A percentile compares a stretch with the other conserved stretches of the same genome.
These are phyloP conservation scores for Inga oerstediana DNA, from an alignment of 306 rosid species.

Conservation along the genomic window DNA sequence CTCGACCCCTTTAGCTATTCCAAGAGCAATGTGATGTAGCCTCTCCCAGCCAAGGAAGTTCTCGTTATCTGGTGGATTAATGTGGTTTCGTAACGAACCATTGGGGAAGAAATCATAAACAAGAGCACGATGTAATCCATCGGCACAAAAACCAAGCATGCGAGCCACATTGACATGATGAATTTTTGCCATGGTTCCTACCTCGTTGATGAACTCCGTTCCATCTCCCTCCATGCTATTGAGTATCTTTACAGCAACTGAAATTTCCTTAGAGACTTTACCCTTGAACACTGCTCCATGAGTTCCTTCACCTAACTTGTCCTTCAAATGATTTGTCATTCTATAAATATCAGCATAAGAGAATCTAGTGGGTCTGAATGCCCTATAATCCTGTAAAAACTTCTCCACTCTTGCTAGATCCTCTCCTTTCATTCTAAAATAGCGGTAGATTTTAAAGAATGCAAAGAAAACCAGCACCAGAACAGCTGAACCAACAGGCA, in stretches of 20 bases:
- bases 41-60: conserved; percentile 40
- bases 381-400: conserved; percentile 48
- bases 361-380: conserved; percentile 47
- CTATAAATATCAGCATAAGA: conserved; percentile 43
- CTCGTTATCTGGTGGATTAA: conserved; percentile 1
- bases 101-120: conserved; percentile 46
- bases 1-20: conserved; percentile 51
- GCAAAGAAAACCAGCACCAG: conserved; percentile 20
- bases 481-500: background rate
- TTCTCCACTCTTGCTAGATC: conserved; percentile 27
- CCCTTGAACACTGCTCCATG: conserved; percentile 49
- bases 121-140: conserved; percentile 43
- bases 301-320: conserved; percentile 49
- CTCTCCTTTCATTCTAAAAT: background rate
- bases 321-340: conserved; percentile 40
- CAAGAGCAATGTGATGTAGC: conserved; percentile 35
- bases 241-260: conserved; percentile 37
- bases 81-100: conserved; percentile 40
- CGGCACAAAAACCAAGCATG: conserved; percentile 51
- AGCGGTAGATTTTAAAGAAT: background rate
- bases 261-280: conserved; percentile 31
- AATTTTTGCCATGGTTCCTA: conserved; percentile 44
- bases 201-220: conserved; percentile 41
- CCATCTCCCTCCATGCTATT: conserved; percentile 26
- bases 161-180: conserved; percentile 53